A percentile compares a stretch with the other conserved stretches of the same genome.
Conservation (phyloP, 108 stramenopile species). For the Licmophora abbreviata region DNA sequence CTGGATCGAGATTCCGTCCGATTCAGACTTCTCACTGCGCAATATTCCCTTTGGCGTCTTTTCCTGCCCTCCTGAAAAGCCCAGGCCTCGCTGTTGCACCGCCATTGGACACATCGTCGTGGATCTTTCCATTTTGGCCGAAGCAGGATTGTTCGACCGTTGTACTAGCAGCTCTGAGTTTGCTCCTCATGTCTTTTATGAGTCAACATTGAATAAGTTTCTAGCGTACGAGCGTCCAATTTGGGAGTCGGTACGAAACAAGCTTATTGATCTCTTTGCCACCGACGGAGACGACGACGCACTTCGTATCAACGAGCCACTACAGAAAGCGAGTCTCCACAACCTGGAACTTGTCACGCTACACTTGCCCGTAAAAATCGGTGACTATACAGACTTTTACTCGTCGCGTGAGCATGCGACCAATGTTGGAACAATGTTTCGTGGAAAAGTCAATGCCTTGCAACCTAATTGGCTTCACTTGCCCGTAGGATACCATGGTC, state of each 20-base stretch:
- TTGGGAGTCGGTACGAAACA: slow-evolving; percentile 64
- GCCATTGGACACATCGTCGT: slow-evolving; percentile 64
- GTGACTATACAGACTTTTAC: slow-evolving; percentile 93
- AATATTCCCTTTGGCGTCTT: slow-evolving; percentile 89
- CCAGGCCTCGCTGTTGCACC: slow-evolving; percentile 42
- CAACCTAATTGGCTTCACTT: slow-evolving; percentile 91
- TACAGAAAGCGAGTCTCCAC: slow-evolving; percentile 36
- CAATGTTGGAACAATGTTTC: slow-evolving; percentile 90
- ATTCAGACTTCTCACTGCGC: slow-evolving; percentile 70
- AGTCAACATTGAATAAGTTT: slow-evolving; percentile 60
- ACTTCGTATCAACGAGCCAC: slow-evolving; percentile 14
- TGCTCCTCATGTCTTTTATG: slow-evolving; percentile 27
- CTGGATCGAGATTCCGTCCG: slow-evolving; percentile 46
- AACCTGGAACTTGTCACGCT: slow-evolving; percentile 31
- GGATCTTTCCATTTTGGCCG: slow-evolving; percentile 61
- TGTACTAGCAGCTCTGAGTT: slow-evolving; percentile 5
- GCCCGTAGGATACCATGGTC: slow-evolving; percentile 91
- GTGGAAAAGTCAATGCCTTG: slow-evolving; percentile 87
- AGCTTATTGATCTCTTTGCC: slow-evolving; percentile 47
- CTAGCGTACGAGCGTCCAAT: slow-evolving; percentile 39
- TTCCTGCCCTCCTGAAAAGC: slow-evolving; percentile 22
- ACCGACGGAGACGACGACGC: background rate
- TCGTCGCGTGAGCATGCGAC: slow-evolving; percentile 88
- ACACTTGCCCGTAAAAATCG: slow-evolving; percentile 76
- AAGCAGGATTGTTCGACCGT: slow-evolving; percentile 60